Percentiles rank a stretch among this genome's conserved stretches.
phyloP scores from a whole-genome alignment of 1,139 yeast species.

The Entelexis sorbosivorans region DNA sequence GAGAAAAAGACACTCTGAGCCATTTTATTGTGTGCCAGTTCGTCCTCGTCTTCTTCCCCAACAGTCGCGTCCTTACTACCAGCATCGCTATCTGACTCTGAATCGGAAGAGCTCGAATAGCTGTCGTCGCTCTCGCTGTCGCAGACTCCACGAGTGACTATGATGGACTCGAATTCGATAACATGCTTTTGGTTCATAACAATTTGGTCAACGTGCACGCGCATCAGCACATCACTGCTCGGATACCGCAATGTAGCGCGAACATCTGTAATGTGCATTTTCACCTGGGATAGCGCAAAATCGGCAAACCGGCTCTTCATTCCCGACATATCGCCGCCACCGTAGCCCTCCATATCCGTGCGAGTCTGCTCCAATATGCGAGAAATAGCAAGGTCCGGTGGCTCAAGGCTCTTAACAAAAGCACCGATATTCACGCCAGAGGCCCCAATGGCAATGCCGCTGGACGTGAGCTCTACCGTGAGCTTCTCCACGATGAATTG shows the following conservation, averaged over 20 bases:
- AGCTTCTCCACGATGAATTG: slow-evolving; percentile 51
- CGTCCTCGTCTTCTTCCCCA: slow-evolving; percentile 26
- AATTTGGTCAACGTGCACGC: slow-evolving; percentile 8
- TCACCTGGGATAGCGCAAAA: slow-evolving; percentile 54
- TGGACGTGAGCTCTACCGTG: slow-evolving; percentile 43
- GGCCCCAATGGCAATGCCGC: slow-evolving; percentile 57
- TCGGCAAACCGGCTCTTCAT: slow-evolving; percentile 58
- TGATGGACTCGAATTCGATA: slow-evolving; percentile 13
- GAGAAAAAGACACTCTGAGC: slow-evolving; percentile 3
- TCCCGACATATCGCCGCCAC: slow-evolving; percentile 36
- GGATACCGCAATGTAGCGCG: slow-evolving; percentile 1
- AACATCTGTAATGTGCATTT: slow-evolving; percentile 33
- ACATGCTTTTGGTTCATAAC: slow-evolving; percentile 11
- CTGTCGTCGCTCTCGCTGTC: slow-evolving; percentile 5
- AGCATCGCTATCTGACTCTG: not conserved
- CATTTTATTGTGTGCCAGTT: slow-evolving; percentile 2
- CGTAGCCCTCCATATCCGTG: slow-evolving; percentile 32
- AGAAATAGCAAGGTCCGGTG: slow-evolving; percentile 28
- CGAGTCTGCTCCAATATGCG: slow-evolving; percentile 55
- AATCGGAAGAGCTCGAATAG: not conserved
- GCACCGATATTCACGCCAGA: slow-evolving; percentile 47
- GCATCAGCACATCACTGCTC: not conserved
- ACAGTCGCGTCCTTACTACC: slow-evolving; percentile 27
- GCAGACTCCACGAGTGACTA: not conserved
- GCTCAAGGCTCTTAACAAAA: slow-evolving; percentile 30